A percentile compares a stretch with the other conserved stretches of the same genome.
These are phyloP conservation scores for Penicillium salamii DNA, from an alignment of 495 filamentous ascomycete species.

Conservation along the genomic window DNA sequence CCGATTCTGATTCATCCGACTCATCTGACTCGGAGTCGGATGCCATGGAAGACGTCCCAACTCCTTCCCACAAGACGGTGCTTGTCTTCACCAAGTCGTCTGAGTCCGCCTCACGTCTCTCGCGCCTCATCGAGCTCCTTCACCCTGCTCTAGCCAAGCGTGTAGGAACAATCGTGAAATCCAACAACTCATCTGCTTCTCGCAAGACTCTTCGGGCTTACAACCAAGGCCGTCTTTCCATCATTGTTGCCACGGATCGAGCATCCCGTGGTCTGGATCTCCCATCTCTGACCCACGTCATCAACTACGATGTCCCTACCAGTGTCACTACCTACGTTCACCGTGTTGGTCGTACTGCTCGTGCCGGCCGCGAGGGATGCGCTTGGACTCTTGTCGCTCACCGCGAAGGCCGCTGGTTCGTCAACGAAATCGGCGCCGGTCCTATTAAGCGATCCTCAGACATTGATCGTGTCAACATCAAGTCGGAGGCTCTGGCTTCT, in stretches of 20 bases:
- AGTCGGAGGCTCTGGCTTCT: constrained; percentile 39
- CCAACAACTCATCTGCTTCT: constrained; percentile 61
- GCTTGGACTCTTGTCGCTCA: constrained; percentile 82
- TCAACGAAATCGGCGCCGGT: constrained; percentile 64
- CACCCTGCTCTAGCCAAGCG: constrained; percentile 53
- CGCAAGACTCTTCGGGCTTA: constrained; percentile 65
- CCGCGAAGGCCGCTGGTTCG: constrained; percentile 82
- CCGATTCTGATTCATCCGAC: constrained; percentile 24
- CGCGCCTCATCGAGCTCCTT: constrained; percentile 69
- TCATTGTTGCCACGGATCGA: constrained; percentile 88
- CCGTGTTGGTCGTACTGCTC: constrained; percentile 85
- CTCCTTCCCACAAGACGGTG: constrained; percentile 36
- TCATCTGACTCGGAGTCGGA: constrained; percentile 26
- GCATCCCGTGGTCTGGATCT: constrained; percentile 93
- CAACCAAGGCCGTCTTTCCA: constrained; percentile 56
- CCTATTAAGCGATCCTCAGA: constrained; percentile 41
- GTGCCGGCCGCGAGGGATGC: constrained; percentile 71
- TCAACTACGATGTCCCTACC: constrained; percentile 92
- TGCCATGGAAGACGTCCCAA: constrained; percentile 17
- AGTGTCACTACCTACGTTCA: constrained; percentile 84
- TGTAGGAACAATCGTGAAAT: constrained; percentile 72
- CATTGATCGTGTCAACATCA: constrained; percentile 46
- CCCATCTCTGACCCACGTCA: constrained; percentile 70
- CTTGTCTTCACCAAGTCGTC: constrained; percentile 89
- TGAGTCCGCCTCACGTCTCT: constrained; percentile 75